phyloP scores from a whole-genome alignment of 1,284 basidiomycete genomes.

The Ustilago shanxiensis region DNA sequence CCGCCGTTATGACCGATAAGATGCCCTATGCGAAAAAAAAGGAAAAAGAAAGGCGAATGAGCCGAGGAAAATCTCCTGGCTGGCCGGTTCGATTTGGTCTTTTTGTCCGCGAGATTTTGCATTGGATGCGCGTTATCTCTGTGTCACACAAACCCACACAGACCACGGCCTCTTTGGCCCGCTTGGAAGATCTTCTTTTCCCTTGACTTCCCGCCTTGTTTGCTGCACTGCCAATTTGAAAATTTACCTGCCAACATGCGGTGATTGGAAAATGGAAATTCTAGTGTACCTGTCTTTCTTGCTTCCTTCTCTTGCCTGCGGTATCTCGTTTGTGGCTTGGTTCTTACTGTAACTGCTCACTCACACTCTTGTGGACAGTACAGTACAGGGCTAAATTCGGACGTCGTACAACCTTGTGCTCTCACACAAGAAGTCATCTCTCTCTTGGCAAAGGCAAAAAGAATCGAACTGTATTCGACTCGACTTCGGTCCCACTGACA shows the following conservation, averaged over 20 bases:
- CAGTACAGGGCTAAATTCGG: background rate
- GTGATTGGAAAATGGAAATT: background rate
- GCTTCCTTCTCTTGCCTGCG: no score
- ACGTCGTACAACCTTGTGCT: background rate
- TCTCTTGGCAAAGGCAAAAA: background rate
- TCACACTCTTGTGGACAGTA: constrained; percentile 2
- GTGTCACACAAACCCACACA: background rate
- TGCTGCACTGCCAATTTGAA: background rate
- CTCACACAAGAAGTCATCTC: background rate
- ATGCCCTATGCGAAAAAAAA: background rate
- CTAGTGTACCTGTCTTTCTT: background rate
- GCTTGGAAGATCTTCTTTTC: background rate
- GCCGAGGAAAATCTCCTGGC: no score
- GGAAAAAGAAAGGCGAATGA: background rate
- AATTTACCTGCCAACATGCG: background rate
- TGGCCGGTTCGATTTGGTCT: no score
- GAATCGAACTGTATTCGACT: background rate
- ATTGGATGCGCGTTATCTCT: background rate
- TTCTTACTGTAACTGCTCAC: background rate
- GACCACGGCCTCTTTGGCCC: background rate
- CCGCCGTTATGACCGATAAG: constrained; percentile 35
- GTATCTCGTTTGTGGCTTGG: no score
- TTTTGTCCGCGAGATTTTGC: background rate
- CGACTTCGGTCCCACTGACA: background rate
- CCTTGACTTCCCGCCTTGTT: background rate